Percentiles rank a stretch among this genome's conserved stretches.
Conservation (phyloP, 2,329 filamentous ascomycete genomes). For the Albifimbria verrucaria region DNA sequence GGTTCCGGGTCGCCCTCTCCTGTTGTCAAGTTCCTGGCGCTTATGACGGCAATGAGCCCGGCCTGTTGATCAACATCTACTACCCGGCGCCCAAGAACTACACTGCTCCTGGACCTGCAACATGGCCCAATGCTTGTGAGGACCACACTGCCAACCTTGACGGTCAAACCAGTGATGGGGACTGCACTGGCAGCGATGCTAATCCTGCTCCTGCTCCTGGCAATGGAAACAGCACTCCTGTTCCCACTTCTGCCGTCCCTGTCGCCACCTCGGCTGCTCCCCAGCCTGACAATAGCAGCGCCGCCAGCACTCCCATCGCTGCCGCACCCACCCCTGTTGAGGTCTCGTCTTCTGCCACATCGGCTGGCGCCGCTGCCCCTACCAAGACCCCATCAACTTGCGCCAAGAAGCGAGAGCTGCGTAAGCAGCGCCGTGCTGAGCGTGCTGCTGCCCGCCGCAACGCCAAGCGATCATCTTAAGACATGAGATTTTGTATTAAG, state of each 20-base stretch:
- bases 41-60: conserved; percentile 28
- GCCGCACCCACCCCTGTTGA: conserved; percentile 2
- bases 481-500: neutral
- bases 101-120: conserved; percentile 26
- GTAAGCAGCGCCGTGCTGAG: neutral
- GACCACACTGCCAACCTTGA: conserved; percentile 34
- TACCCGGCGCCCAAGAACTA: conserved; percentile 30
- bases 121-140: conserved; percentile 31
- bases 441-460: neutral
- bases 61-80: conserved; percentile 31
- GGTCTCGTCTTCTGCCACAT: neutral
- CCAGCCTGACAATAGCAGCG: conserved; percentile 6
- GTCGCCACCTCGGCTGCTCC: conserved; percentile 8
- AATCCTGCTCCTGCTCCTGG: conserved; percentile 8
- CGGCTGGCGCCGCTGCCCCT: neutral
- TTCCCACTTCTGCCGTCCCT: conserved; percentile 11
- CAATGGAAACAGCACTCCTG: conserved; percentile 1
- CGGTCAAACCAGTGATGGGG: conserved; percentile 28
- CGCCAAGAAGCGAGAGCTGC: neutral
- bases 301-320: neutral
- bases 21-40: conserved; percentile 28
- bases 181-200: conserved; percentile 26
- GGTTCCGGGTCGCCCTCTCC: conserved; percentile 24
- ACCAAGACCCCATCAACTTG: conserved; percentile 2
- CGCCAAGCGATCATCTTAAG: neutral